Conservation (phyloP, 2,329 filamentous ascomycete species). For the Fusarium sp. region DNA sequence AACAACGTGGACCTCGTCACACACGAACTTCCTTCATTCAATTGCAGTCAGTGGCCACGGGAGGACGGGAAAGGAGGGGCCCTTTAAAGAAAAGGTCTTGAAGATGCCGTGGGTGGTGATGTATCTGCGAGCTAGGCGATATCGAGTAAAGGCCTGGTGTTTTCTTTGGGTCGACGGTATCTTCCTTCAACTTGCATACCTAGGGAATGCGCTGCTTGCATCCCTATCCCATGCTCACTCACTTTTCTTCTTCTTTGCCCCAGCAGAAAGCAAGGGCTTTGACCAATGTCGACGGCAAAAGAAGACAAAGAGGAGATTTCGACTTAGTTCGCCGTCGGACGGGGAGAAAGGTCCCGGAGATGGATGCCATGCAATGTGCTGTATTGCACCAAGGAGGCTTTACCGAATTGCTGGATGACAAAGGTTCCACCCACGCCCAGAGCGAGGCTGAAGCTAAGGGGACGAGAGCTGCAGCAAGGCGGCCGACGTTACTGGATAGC, state of each 20-base stretch:
- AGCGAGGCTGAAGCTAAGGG: conserved; percentile 32
- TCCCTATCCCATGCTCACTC: not conserved
- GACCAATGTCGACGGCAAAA: not conserved
- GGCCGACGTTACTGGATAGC: conserved; percentile 31
- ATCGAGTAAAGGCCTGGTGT: conserved; percentile 24
- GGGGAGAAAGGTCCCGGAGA: not conserved
- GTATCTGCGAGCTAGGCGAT: conserved; percentile 13
- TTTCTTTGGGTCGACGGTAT: conserved; percentile 10
- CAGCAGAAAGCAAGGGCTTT: not conserved
- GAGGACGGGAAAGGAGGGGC: conserved; percentile 35
- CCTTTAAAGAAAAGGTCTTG: conserved; percentile 35
- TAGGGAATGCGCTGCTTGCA: not conserved
- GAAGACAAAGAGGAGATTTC: not conserved
- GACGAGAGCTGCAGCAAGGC: conserved; percentile 31
- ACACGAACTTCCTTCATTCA: conserved; percentile 12
- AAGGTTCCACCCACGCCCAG: conserved; percentile 30
- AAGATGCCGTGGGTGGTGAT: not conserved
- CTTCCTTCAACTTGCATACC: conserved; percentile 1
- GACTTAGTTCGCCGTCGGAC: not conserved
- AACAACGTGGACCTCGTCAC: conserved; percentile 35
- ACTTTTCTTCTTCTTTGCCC: not conserved
- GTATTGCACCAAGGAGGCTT: not conserved
- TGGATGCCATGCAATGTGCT: not conserved
- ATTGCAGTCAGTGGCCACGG: conserved; percentile 1
- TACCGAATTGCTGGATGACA: conserved; percentile 15